Evolutionary conservation across 768 basidiomycete genomes (phyloP), one percentile per base, ranked within the genome.

Genomic region (Candolleomyces aberdarensis): DNA sequence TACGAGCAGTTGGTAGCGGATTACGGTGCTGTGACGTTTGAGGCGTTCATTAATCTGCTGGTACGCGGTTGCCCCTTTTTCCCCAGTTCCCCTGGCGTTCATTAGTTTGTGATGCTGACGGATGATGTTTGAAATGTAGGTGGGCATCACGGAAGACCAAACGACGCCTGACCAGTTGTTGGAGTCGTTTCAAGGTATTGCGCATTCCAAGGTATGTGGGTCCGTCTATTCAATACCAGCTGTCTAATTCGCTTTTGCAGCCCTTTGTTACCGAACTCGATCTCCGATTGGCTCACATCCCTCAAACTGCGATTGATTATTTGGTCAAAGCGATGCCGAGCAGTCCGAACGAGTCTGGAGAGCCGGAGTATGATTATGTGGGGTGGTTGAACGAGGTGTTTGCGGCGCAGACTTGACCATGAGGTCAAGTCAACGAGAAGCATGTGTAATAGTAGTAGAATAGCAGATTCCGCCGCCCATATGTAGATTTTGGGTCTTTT

Each of bases 141-240:
- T 96, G 57, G 94, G 94, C 29, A 95, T 97, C 62, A 95, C 86
- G 31, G 96, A 98, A 75, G 97, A 99, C 70, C 93, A 97, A 59
- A 94, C 93, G 3, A 91, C 95, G 3, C 84, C 90, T 0, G 94
- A 95, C 44, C 96, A 98, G 69, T 82, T 99, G 65, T 86, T 91
- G 19, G 94, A 94, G 61, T 87, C 96, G 1, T 99, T 99, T 85
- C 87, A 92, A 31, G 91, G 91, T 3, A 91, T 97, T 15, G 94
- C 96, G 0, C 83, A 80, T 10, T 89, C 94, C 70, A 98, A 98
- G 85, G 96, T 91, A 57, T 32, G 80, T 63, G 36, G 6, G 36
- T 8, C 26, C 26, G 3, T 26, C 26, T 26, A 26, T 3, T 26
- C 2, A 26, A 26, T 26, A 3, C 26, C 26, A 26, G 26, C 26